These are phyloP conservation scores for Septoria linicola DNA, from an alignment of 2,329 filamentous ascomycete species.

Conservation along the genomic window DNA sequence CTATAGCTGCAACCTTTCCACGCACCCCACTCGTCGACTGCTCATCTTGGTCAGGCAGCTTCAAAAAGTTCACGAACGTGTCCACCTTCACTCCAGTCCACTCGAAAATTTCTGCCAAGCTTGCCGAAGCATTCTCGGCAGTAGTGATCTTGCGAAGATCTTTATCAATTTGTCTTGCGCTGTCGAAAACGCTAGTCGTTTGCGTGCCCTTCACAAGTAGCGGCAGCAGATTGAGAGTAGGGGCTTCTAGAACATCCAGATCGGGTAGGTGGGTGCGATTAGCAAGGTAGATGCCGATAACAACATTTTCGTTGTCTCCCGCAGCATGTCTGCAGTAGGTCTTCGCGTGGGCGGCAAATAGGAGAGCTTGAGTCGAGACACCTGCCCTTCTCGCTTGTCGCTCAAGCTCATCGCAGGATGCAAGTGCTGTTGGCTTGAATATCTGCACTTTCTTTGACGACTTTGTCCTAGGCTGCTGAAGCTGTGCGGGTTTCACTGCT, in stretches of 20 bases:
- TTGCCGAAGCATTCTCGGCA: conserved; percentile 56
- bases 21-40: conserved; percentile 3
- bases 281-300: conserved; percentile 80
- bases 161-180: conserved; percentile 63
- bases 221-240: conserved; percentile 78
- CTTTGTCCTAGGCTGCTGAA: conserved; percentile 22
- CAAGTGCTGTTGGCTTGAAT: conserved; percentile 53
- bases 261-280: conserved; percentile 63
- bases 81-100: conserved; percentile 74
- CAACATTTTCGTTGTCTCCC: conserved; percentile 42
- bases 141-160: conserved; percentile 65
- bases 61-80: conserved; percentile 80
- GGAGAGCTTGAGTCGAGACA: conserved; percentile 68
- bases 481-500: conserved; percentile 23
- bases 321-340: conserved; percentile 41
- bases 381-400: conserved; percentile 51
- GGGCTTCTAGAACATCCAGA: conserved; percentile 56
- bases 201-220: conserved; percentile 54
- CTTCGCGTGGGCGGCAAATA: conserved; percentile 70
- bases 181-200: conserved; percentile 42
- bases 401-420: conserved; percentile 45
- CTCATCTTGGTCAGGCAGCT: conserved; percentile 44
- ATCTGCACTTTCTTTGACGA: conserved; percentile 39
- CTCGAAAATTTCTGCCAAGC: conserved; percentile 66
- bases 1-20: conserved; percentile 24